phyloP scores from a whole-genome alignment of 495 filamentous ascomycete genomes.

The Trichocladium uniseriatum region DNA sequence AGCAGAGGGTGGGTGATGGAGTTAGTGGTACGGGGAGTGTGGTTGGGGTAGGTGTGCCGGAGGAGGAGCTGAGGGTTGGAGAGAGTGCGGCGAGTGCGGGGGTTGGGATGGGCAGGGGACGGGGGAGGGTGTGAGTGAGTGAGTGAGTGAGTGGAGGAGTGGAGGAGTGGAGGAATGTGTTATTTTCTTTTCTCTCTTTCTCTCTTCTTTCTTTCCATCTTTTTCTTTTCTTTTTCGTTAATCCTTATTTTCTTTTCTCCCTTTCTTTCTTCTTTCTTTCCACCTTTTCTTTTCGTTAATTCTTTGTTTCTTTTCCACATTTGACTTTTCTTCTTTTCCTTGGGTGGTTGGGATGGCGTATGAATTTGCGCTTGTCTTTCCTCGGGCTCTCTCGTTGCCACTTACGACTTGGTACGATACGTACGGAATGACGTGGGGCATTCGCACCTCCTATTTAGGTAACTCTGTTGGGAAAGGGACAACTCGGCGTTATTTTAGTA shows the following conservation, averaged over 20 bases:
- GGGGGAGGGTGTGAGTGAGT: not conserved
- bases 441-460: too few species aligned
- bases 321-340: not conserved
- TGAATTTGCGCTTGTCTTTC: too few species aligned
- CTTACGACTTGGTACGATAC: too few species aligned
- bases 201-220: not conserved
- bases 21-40: conserved; percentile 22
- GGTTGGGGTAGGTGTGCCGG: conserved; percentile 36
- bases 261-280: not conserved
- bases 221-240: not conserved
- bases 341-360: not conserved
- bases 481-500: not conserved
- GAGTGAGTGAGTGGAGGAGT: not conserved
- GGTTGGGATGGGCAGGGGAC: not conserved
- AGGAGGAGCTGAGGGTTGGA: conserved; percentile 44
- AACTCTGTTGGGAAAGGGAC: too few species aligned
- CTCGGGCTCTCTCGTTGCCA: too few species aligned
- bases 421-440: too few species aligned
- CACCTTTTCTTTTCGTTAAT: not conserved
- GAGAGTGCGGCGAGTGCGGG: conserved; percentile 39
- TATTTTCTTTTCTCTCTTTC: not conserved
- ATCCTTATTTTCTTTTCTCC: not conserved
- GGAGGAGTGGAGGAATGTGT: too few species aligned
- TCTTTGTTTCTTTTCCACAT: not conserved
- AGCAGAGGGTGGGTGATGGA: conserved; percentile 34